phyloP scores from a whole-genome alignment of 768 basidiomycete species.

The Sarcomyxa edulis region DNA sequence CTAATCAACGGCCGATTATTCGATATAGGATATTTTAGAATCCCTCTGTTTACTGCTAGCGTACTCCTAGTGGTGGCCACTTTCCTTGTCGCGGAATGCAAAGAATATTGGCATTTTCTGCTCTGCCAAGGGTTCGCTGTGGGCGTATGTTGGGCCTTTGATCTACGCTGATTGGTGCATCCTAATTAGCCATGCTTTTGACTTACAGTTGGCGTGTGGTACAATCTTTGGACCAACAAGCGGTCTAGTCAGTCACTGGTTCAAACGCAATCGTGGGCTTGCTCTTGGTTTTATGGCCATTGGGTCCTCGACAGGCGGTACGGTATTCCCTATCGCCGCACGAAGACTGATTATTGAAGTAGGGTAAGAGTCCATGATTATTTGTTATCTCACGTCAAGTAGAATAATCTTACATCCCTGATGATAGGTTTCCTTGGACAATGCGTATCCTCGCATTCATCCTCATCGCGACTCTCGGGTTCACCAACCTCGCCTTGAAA shows the following conservation, averaged over 20 bases:
- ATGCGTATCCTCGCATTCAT: slow-evolving; percentile 63
- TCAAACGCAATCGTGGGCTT: slow-evolving; percentile 45
- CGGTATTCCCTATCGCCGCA: slow-evolving; percentile 52
- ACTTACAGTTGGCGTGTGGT: slow-evolving; percentile 26
- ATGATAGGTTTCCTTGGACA: slow-evolving; percentile 60
- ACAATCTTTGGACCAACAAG: slow-evolving; percentile 46
- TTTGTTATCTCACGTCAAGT: too few species aligned
- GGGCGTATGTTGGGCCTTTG: slow-evolving; percentile 33
- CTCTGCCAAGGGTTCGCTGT: slow-evolving; percentile 58
- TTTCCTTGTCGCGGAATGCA: slow-evolving; percentile 56
- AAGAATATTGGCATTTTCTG: slow-evolving; percentile 60
- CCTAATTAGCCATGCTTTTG: background rate
- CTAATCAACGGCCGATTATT: slow-evolving; percentile 52
- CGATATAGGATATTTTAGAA: slow-evolving; percentile 52
- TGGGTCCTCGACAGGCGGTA: slow-evolving; percentile 60
- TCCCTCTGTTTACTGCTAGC: slow-evolving; percentile 38
- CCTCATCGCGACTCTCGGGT: slow-evolving; percentile 38
- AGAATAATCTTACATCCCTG: slow-evolving; percentile 1
- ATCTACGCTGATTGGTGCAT: too few species aligned
- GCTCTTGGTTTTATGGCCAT: slow-evolving; percentile 50
- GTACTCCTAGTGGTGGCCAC: slow-evolving; percentile 41
- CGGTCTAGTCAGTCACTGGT: slow-evolving; percentile 60
- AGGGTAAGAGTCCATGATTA: slow-evolving; percentile 34
- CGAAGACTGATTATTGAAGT: slow-evolving; percentile 46
- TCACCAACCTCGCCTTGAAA: slow-evolving; percentile 39